Base-by-base conservation (phyloP, 2,329 filamentous ascomycete species). In the Albophoma yamanashiensis region DNA sequence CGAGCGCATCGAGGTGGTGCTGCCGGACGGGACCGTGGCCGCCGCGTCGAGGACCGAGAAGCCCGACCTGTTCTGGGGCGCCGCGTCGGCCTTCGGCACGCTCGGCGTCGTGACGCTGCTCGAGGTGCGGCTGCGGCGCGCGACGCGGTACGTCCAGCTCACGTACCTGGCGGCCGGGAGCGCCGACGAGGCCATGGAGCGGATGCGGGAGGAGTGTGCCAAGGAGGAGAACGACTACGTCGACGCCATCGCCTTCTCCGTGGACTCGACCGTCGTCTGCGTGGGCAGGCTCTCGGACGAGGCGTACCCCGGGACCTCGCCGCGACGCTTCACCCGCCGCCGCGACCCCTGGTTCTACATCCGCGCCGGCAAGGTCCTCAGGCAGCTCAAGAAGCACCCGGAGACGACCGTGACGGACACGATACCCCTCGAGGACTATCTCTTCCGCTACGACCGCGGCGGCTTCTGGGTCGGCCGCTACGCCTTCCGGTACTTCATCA, bases 341-440 rank as follows among this genome's bases (percentile, higher is more conserved):
- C 71, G 70, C 4, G 88, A 92, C 64, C 83, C 86, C 0, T 92
- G 88, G 89, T 90, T 89, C 68, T 91, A 90, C 62, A 74, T 91
- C 3, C 87, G 89, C 64, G 87, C 82, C 1, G 73, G 83, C 63
- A 71, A 77, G n/a, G 68, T 71, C 43, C 65, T 70, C 62, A 71
- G 70, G 61, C 61, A 64, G 53, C 62, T 75, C 14, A 58, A 59
- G 42, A 63, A 64, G 60, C 52, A 64, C 7, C 47, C 47, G 42
- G 47, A 17, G 38, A 34, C 4, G 14, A 69, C 62, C 6, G 66
- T 62, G 2, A 70, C 77, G 7, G 83, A 88, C 61, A 82, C 81
- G 60, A 79, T 89, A 1, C 85, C 85, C 0, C 65, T 89, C 0
- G 73, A 74, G 2, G 86, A 89, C 67, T 89, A 89, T 70, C 80